Percentiles rank a stretch among this genome's conserved stretches.
Evolutionary conservation across 805 yeast species (phyloP).

Genomic region (Ogataea zsoltii): DNA sequence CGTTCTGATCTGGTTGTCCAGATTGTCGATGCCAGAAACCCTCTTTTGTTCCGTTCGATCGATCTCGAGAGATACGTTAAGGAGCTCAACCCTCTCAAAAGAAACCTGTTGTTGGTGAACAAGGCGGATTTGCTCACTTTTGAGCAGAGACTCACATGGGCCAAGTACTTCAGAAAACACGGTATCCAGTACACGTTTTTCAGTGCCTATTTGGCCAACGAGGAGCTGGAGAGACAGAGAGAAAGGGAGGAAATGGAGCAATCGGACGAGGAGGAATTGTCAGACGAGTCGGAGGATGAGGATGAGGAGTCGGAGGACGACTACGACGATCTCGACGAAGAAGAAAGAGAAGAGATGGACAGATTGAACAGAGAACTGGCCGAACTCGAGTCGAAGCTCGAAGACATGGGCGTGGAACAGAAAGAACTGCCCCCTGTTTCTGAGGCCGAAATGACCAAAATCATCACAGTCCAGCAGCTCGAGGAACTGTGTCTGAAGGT

Average conservation of each 20-base stretch:
- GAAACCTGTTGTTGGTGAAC: constrained; percentile 81
- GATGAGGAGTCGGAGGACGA: constrained; percentile 23
- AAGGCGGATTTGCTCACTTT: constrained; percentile 86
- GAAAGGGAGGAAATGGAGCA: constrained; percentile 33
- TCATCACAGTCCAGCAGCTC: constrained; percentile 79
- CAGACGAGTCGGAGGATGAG: constrained; percentile 21
- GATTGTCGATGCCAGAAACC: constrained; percentile 97
- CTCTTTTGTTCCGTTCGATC: constrained; percentile 81
- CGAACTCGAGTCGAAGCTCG: constrained; percentile 21
- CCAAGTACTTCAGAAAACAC: constrained; percentile 68
- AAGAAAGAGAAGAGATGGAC: constrained; percentile 22
- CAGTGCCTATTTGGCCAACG: constrained; percentile 86
- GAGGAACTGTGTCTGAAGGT: constrained; percentile 74
- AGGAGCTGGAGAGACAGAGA: constrained; percentile 63
- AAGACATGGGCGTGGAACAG: constrained; percentile 24
- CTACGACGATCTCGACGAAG: constrained; percentile 15
- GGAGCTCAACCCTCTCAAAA: constrained; percentile 73
- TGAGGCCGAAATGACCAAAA: constrained; percentile 52
- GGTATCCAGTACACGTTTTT: constrained; percentile 86
- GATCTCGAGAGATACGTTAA: constrained; percentile 81
- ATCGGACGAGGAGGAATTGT: constrained; percentile 19
- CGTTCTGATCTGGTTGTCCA: constrained; percentile 93
- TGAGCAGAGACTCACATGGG: constrained; percentile 84
- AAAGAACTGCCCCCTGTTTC: background rate
- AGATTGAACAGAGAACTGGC: constrained; percentile 21